Evolutionary conservation across 2,329 filamentous ascomycete species (phyloP), one percentile per base, ranked within the genome.

Genomic region (Fusarium pilosicola): DNA sequence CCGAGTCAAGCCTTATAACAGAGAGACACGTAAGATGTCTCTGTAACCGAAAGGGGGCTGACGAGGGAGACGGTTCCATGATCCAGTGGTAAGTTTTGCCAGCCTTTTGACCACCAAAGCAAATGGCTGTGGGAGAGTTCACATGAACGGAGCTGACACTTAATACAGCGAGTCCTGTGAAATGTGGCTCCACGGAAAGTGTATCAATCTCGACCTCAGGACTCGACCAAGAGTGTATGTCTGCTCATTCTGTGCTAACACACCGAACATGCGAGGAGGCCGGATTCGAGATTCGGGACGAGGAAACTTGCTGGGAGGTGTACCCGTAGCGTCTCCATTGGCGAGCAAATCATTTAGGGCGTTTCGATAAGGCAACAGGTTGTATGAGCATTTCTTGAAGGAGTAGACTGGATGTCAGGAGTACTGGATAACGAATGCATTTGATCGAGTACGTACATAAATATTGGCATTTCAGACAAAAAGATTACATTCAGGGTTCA

Each of bases 151-250:
- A 49, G 54, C 76, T 79, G 55, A 79, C 76, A 61, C 61, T 13
- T n/a, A 24, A 52, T 22, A 32, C 55, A 92, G 90, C 76, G 87
- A 91, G 81, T 89, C 88, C 30, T 92, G 90, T 78, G 89, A 91
- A 76, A 87, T 90, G 83, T 90, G 87, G 86, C 86, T 91, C 36
- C 90, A 92, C 77, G 89, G 88, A n/a, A 85, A 85, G 64, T 92
- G 90, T 78, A 85, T 91, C 75, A 89, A 89, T 70, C 88, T 91
- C 70, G 87, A 86, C 51, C 85, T 85, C 54, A 85, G 86, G 64
- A 86, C 85, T n/a, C 85, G 89, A 74, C 88, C 90, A 10, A 84
- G 85, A 18, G 88, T 92, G 10, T 92, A 91, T 74, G 88, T 92
- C 41, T 92, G 90, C 77, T 86, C 87, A 4, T 92, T 89, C 70